These are phyloP conservation scores for Auxenochlorella pyrenoidosa DNA, from an alignment of 139 green algal species.

Conservation along the genomic window DNA sequence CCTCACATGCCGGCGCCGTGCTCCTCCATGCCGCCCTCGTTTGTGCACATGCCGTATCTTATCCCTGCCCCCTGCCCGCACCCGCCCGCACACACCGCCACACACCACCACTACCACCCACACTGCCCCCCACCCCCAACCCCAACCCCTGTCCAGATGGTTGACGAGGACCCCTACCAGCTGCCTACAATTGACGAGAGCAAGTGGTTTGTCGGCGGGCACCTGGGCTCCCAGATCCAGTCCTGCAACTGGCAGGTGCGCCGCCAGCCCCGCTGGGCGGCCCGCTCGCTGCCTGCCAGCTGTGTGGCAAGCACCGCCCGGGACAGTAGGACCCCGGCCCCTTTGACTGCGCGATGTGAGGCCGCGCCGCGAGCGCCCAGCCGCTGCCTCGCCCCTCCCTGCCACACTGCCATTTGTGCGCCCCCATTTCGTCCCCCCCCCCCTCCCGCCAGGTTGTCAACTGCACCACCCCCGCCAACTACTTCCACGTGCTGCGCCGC, in stretches of 20 bases:
- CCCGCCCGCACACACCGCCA: not conserved
- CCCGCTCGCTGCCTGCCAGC: too few relatives aligned
- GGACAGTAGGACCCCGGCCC: too few relatives aligned
- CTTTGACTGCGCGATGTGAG: too few relatives aligned
- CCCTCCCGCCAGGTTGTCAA: slow-evolving; percentile 81
- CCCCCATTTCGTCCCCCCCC: too few relatives aligned
- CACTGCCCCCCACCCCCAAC: too few relatives aligned
- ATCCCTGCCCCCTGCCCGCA: too few relatives aligned
- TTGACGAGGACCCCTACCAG: slow-evolving; percentile 93
- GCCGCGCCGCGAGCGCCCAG: too few relatives aligned
- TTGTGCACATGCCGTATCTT: not conserved
- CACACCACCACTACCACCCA: too few relatives aligned
- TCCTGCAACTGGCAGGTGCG: slow-evolving; percentile 84
- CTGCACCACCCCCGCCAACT: slow-evolving; percentile 97
- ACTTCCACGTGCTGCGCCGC: slow-evolving; percentile 97
- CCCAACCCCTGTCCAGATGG: slow-evolving; percentile 61
- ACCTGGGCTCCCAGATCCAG: slow-evolving; percentile 92
- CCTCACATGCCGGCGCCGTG: too few relatives aligned
- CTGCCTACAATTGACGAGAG: slow-evolving; percentile 82
- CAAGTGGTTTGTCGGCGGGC: slow-evolving; percentile 85
- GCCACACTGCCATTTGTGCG: not conserved
- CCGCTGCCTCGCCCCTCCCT: too few relatives aligned
- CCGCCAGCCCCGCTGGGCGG: not conserved
- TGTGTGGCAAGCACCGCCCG: too few relatives aligned
- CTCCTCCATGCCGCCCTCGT: too few relatives aligned